phyloP scores from a whole-genome alignment of 1,139 yeast species.

The Wickerhamiella pararugosa region DNA sequence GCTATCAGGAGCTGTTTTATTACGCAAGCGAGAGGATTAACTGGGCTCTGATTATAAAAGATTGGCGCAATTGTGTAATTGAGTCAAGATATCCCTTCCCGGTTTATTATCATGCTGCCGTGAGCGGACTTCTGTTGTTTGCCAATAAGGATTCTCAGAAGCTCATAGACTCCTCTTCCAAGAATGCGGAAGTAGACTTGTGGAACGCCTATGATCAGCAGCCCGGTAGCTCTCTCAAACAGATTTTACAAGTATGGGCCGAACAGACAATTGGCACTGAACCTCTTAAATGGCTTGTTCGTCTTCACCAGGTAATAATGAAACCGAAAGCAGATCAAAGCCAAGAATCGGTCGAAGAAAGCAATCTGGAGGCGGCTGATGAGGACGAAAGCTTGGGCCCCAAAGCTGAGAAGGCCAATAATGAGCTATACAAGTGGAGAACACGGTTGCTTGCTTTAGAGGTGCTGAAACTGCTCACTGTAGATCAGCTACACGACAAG shows the following conservation, averaged over 20 bases:
- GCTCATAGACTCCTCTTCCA: conserved; percentile 22
- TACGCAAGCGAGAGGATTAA: conserved; percentile 17
- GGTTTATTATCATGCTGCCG: conserved; percentile 18
- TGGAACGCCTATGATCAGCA: conserved; percentile 26
- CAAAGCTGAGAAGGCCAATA: conserved; percentile 26
- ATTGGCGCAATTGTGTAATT: conserved; percentile 13
- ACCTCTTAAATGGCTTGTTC: conserved; percentile 25
- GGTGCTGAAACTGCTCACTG: conserved; percentile 39
- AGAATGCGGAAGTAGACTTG: conserved; percentile 21
- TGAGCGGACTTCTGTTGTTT: conserved; percentile 26
- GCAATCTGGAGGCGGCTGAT: conserved; percentile 16
- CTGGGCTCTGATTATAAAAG: conserved; percentile 20
- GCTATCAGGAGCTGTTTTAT: conserved; percentile 18
- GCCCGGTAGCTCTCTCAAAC: conserved; percentile 20
- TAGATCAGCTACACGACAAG: conserved; percentile 30
- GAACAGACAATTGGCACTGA: conserved; percentile 22
- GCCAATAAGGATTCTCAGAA: conserved; percentile 22
- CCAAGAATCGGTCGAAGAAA: conserved; percentile 9
- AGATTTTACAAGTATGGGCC: conserved; percentile 25
- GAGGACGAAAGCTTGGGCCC: conserved; percentile 48
- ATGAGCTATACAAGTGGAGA: conserved; percentile 58
- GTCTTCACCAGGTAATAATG: conserved; percentile 24
- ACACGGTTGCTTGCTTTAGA: conserved; percentile 49
- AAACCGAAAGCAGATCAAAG: conserved; percentile 17
- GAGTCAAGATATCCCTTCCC: background rate